A percentile compares a stretch with the other conserved stretches of the same genome.
Evolutionary conservation across 257 asterid genomes (phyloP).

Genomic region (Lithospermum erythrorhizon): DNA sequence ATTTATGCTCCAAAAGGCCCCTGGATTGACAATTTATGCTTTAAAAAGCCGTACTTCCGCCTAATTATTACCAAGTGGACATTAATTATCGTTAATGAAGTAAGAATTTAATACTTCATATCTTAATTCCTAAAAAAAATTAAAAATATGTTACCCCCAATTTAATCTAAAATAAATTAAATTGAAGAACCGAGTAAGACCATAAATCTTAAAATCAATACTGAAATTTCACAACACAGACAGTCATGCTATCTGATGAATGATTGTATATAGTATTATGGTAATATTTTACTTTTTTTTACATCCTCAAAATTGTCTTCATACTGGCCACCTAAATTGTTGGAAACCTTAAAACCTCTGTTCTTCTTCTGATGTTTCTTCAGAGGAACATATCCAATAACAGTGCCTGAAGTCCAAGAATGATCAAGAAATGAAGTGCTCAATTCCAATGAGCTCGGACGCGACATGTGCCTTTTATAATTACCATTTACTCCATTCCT

Average conservation of each 20-base stretch:
- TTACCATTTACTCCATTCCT: slow-evolving; percentile 17
- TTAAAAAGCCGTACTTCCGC: too few relatives aligned
- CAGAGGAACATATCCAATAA: slow-evolving; percentile 21
- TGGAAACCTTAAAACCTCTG: slow-evolving; percentile 29
- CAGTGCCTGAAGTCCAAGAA: slow-evolving; percentile 13
- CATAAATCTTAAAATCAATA: too few relatives aligned
- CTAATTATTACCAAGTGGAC: too few relatives aligned
- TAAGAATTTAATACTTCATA: too few relatives aligned
- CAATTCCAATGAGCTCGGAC: slow-evolving; percentile 30
- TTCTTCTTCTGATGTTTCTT: slow-evolving; percentile 19
- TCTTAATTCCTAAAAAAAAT: too few relatives aligned
- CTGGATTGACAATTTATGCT: too few relatives aligned
- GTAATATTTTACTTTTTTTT: slow-evolving; percentile 45
- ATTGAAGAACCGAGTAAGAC: too few relatives aligned
- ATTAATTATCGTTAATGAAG: too few relatives aligned
- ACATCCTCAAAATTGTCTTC: slow-evolving; percentile 62
- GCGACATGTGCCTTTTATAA: slow-evolving; percentile 27
- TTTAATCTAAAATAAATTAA: too few relatives aligned
- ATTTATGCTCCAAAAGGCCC: too few relatives aligned
- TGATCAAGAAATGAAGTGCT: slow-evolving; percentile 38
- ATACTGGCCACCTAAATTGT: slow-evolving; percentile 48
- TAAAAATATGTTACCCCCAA: too few relatives aligned
- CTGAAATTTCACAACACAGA: too few relatives aligned
- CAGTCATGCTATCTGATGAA: not conserved
- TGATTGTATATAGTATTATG: not conserved